Base-by-base conservation (phyloP, 2,329 filamentous ascomycete species). In the Xylariaceae sp. region DNA sequence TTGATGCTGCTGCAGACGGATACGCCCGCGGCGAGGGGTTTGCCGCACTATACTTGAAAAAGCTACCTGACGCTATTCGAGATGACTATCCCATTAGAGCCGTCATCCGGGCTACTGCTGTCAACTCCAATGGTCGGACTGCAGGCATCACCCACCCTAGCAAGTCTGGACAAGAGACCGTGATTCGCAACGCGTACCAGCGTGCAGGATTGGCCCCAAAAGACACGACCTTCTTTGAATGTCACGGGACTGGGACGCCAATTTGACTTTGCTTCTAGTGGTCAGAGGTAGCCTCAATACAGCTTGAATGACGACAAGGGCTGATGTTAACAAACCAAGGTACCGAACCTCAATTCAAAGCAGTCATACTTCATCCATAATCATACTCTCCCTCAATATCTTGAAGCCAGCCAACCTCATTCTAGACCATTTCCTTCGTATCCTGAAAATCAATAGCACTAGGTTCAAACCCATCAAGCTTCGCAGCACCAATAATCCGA, bases 161-260 rank as follows among this genome's bases (percentile, higher is more conserved):
- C 41, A 44, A 36, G 2, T 39, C 16, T 0, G 52, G 48, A 0
- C 63, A 65, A 33, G 61, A 59, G 46, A 40, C 45, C 5, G 57
- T 62, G 9, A 63, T 64, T 16, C 58, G 57, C 2, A 53, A 52
- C 18, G 59, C 60, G 2, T 59, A 63, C 28, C 17, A 45, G 3
- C 45, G 48, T 14, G 60, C 60, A 10, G 48, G 48, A 2, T 47
- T 61, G 9, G 13, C 47, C 12, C 45, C 56, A 1, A 16, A 46
- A 0, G 55, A 60, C 2, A 65, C 60, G 0, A 38, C 39, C 10
- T 58, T 55, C 36, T 45, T 62, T 7, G 61, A 63, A 19, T 58
- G 53, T 31, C 60, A 63, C 36, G 60, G 72, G 1, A 75, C 74
- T 0, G 73, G 73, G 0, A 76, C 74, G 2, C 48, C 50, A n/a